Percentiles rank a stretch among this genome's conserved stretches.
Evolutionary conservation across 148 eudicot species (phyloP).

Genomic region (Camellia lanceoleosa): DNA sequence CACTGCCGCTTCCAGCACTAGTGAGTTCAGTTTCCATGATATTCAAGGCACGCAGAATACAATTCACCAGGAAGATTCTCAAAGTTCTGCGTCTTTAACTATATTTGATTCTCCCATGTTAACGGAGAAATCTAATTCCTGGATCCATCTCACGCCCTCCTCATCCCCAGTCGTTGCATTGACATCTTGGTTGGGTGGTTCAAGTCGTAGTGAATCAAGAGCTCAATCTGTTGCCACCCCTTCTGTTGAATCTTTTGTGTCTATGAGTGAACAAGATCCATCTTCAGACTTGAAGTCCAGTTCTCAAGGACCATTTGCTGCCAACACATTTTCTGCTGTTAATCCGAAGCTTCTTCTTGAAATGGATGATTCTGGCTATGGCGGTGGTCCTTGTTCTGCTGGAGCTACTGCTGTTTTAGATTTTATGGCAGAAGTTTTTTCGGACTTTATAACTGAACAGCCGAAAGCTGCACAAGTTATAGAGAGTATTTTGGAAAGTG

Average conservation of each 20-base stretch:
- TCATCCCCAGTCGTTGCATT: conserved; percentile 58
- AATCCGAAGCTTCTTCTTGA: conserved; percentile 69
- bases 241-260: conserved; percentile 54
- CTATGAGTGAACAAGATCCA: conserved; percentile 52
- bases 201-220: conserved; percentile 39
- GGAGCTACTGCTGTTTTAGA: conserved; percentile 94
- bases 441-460: conserved; percentile 87
- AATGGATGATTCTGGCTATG: conserved; percentile 87
- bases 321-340: conserved; percentile 46
- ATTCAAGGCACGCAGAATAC: conserved; percentile 32
- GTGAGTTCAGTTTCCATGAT: conserved; percentile 41
- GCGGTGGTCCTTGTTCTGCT: conserved; percentile 92
- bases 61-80: conserved; percentile 57
- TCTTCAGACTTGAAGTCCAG: conserved; percentile 51
- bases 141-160: conserved; percentile 38
- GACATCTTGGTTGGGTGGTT: conserved; percentile 68
- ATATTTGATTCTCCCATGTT: conserved; percentile 68
- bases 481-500: conserved; percentile 82
- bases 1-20: conserved; percentile 31
- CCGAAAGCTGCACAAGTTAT: conserved; percentile 70
- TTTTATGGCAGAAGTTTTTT: conserved; percentile 85
- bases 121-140: conserved; percentile 68
- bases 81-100: conserved; percentile 57
- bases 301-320: conserved; percentile 43
- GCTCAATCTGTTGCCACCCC: conserved; percentile 41